Conservation (phyloP, 2,329 filamentous ascomycete genomes). For the Coleophoma crateriformis region DNA sequence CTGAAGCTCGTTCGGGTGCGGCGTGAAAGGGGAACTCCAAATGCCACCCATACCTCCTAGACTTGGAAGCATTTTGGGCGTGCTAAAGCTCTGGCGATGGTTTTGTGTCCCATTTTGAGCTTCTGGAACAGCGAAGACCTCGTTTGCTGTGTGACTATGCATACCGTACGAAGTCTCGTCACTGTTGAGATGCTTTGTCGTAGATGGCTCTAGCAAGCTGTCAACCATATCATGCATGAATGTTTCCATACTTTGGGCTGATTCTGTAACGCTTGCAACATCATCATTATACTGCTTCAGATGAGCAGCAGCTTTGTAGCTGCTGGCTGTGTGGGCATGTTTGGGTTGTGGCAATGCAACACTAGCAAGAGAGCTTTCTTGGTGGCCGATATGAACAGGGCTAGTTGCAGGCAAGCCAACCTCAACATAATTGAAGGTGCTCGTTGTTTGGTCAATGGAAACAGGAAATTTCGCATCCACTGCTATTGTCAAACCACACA, state of each 20-base stretch:
- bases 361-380: conserved; percentile 15
- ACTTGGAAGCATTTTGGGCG: conserved; percentile 24
- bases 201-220: conserved; percentile 36
- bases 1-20: conserved; percentile 32
- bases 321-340: background rate
- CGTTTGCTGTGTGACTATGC: conserved; percentile 45
- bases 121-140: conserved; percentile 37
- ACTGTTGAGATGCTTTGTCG: conserved; percentile 28
- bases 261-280: conserved; percentile 14
- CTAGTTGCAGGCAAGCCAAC: conserved; percentile 43
- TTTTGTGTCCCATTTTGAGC: conserved; percentile 26
- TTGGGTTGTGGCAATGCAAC: background rate
- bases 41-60: conserved; percentile 38
- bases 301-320: conserved; percentile 1
- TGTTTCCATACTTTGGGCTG: conserved; percentile 30
- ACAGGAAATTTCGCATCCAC: conserved; percentile 33
- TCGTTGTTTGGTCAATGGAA: conserved; percentile 32
- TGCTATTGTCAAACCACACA: conserved; percentile 54
- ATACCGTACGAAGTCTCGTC: conserved; percentile 48
- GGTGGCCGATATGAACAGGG: conserved; percentile 30
- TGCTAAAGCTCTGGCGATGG: conserved; percentile 21
- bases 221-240: conserved; percentile 54
- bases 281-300: background rate
- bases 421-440: conserved; percentile 46
- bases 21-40: conserved; percentile 37